Evolutionary conservation across 2,329 filamentous ascomycete species (phyloP), one percentile per base, ranked within the genome.

Genomic region (Nothophaeocryptopus gaeumannii): DNA sequence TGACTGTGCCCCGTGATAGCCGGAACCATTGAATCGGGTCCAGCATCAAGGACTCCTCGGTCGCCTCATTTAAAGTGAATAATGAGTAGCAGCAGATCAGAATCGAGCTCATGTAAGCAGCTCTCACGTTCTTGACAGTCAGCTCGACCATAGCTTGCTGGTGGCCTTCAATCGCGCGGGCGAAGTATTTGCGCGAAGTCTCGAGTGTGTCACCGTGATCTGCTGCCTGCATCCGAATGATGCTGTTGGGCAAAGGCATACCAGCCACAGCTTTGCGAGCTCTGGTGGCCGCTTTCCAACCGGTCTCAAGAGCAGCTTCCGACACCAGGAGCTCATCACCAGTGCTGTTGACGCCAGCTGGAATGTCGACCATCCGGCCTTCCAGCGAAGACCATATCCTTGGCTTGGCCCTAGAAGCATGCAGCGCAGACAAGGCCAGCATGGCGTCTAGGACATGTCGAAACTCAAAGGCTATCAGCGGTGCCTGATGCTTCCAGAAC

Each of bases 401-500:
- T 3, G 58, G 47, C 12, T 45, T 54, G 15, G 52, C 50, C 11
- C 54, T 41, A 20, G 58, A 58, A 5, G 52, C 51, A 38, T 62
- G 48, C 7, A 63, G 42, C 20, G 59, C 61, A 1, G 59, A 29
- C 26, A 61, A 15, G 5, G 58, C 59, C 33, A 62, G 50, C 39
- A 63, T 44, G 8, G 55, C 47, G 29, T 63, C 58, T 3, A 58
- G 41, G 8, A 58, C 50, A 39, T 54, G 51, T 13, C 58, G 56
- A 35, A 50, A 46, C 13, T 61, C 50, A 12, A 63, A 47, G 1
- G 60, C 60, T 5, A 62, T 46, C 29, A 60, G 31, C 1, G 60
- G 60, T 3, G 52, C 58, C 39, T 59, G 54, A 13, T 50, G 51
- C 37, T 53, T 48, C 60, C 60, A 63, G 56, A 59, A 63, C 16